Conservation (phyloP, 2,329 filamentous ascomycete species). For the Trichophyton mentagrophytes region DNA sequence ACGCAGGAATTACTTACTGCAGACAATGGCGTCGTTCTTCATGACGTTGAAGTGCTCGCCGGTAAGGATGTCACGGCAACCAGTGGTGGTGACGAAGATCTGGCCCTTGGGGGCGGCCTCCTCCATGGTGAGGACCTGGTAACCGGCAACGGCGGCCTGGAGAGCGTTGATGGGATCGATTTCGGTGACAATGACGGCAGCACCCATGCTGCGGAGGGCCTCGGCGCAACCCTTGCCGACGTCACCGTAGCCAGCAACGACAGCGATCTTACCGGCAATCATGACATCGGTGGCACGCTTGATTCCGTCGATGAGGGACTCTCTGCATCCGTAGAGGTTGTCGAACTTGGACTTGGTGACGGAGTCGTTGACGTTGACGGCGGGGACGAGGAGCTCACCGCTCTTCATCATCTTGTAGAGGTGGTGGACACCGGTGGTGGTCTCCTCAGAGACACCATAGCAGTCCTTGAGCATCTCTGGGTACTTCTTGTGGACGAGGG, state of each 20-base stretch:
- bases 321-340: slow-evolving; percentile 98
- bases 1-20: slow-evolving; percentile 50
- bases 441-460: slow-evolving; percentile 98
- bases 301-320: slow-evolving; percentile 97
- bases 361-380: slow-evolving; percentile 99
- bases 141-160: slow-evolving; percentile 94
- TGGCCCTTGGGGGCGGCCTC: slow-evolving; percentile 79
- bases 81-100: slow-evolving; percentile 98
- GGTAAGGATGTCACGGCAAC: slow-evolving; percentile 94
- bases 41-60: slow-evolving; percentile 88
- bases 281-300: slow-evolving; percentile 99
- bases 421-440: slow-evolving; percentile 98
- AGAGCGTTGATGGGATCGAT: slow-evolving; percentile 99
- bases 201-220: slow-evolving; percentile 94
- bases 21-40: slow-evolving; percentile 96
- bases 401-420: slow-evolving; percentile 97
- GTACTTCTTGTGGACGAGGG: slow-evolving; percentile 95
- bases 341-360: slow-evolving; percentile 99
- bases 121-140: slow-evolving; percentile 95
- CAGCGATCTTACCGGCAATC: slow-evolving; percentile 97
- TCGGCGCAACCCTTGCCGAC: slow-evolving; percentile 97
- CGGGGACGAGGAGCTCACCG: slow-evolving; percentile 73
- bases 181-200: slow-evolving; percentile 90
- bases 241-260: slow-evolving; percentile 96
- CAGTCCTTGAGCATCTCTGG: slow-evolving; percentile 96